Percentiles rank a stretch among this genome's conserved stretches.
phyloP scores from a whole-genome alignment of 768 basidiomycete species.

The Phanerodontia chrysosporium region DNA sequence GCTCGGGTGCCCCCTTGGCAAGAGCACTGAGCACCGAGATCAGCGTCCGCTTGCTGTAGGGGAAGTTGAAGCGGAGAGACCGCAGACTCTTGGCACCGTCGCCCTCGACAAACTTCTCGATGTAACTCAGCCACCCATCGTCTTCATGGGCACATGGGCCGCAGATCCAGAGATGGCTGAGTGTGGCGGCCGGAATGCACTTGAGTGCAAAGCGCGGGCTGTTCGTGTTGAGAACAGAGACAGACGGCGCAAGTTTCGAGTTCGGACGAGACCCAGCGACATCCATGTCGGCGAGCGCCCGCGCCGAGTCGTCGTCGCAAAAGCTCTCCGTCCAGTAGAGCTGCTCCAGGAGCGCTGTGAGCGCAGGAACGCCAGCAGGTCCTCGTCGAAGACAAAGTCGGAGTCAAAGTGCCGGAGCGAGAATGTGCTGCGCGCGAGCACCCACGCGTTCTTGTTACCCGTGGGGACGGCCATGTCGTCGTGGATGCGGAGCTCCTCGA shows the following conservation, averaged over 20 bases:
- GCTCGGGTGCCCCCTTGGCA: constrained; percentile 6
- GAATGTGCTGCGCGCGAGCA: constrained; percentile 14
- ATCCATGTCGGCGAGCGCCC: neutral
- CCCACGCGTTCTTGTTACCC: constrained; percentile 14
- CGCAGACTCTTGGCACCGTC: neutral
- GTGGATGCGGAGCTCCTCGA: constrained; percentile 15
- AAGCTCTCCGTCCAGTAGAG: constrained; percentile 14
- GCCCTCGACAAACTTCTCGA: neutral
- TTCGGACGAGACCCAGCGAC: neutral
- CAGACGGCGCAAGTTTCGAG: neutral
- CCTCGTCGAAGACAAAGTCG: constrained; percentile 15
- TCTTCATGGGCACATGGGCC: constrained; percentile 10
- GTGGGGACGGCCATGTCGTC: constrained; percentile 10
- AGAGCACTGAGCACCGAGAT: constrained; percentile 7
- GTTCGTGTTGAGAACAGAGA: constrained; percentile 11
- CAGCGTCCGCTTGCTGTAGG: constrained; percentile 6
- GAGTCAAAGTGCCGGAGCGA: constrained; percentile 11
- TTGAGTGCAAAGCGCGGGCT: constrained; percentile 10
- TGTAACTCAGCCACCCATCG: constrained; percentile 12
- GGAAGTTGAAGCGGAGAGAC: constrained; percentile 16
- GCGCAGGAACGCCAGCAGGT: constrained; percentile 11
- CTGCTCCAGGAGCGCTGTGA: constrained; percentile 9
- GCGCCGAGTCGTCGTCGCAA: constrained; percentile 2
- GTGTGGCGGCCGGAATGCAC: constrained; percentile 6
- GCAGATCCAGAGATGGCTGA: constrained; percentile 17